A percentile compares a stretch with the other conserved stretches of the same genome.
Conservation (phyloP, 2,329 filamentous ascomycete genomes). For the Colletotrichum chrysophilum region DNA sequence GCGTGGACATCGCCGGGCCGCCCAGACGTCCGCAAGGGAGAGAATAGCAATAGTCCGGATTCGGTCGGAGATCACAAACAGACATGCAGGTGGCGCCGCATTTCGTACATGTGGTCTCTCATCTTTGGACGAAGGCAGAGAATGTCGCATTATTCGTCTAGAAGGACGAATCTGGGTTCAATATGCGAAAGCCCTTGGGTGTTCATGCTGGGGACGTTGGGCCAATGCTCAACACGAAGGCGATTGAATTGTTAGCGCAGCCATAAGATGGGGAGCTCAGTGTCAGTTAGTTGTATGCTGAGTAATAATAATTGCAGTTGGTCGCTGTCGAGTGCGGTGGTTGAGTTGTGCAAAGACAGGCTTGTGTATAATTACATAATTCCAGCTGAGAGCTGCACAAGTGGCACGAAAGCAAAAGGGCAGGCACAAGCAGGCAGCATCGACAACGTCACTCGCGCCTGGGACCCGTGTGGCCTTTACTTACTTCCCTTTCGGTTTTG, state of each 20-base stretch:
- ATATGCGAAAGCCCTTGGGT: background rate
- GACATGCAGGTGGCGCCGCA: conserved; percentile 1
- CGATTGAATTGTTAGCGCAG: background rate
- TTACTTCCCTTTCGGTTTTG: background rate
- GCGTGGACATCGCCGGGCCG: background rate
- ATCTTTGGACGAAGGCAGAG: background rate
- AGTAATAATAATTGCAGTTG: background rate
- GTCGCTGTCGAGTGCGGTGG: background rate
- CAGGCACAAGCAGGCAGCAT: conserved; percentile 33
- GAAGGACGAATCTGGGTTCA: background rate
- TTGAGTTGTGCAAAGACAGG: background rate
- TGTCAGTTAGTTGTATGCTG: background rate
- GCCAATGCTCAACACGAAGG: background rate
- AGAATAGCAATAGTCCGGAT: background rate
- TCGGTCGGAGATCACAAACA: background rate
- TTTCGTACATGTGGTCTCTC: background rate
- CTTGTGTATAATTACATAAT: conserved; percentile 7
- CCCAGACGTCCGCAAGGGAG: background rate
- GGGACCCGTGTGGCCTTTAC: conserved; percentile 1
- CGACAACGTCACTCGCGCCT: conserved; percentile 37
- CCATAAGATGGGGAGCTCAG: background rate
- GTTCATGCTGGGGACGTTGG: background rate
- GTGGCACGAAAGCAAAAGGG: background rate
- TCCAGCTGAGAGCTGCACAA: background rate
- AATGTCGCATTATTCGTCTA: background rate